Evolutionary conservation across 2,329 filamentous ascomycete genomes (phyloP), one percentile per base, ranked within the genome.

Genomic region (Thielaviopsis musarum): DNA sequence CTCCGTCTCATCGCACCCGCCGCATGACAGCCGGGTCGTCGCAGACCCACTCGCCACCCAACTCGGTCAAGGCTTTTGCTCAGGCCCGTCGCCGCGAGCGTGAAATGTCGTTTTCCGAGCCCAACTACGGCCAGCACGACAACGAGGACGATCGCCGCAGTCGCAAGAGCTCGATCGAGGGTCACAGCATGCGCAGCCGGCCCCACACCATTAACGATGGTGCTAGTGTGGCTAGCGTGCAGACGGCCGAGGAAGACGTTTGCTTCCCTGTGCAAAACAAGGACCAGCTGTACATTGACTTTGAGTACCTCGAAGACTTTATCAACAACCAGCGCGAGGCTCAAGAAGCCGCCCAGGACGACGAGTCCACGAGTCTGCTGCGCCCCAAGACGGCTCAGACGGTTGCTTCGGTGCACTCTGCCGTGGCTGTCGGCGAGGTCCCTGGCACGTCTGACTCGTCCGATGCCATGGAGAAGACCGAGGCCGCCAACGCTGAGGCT

Each of bases 21-120:
- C 77, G 80, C 60, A 75, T 78, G 60, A 79, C 79, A 56, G 73
- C 85, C 58, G 77, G 77, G 34, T 80, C 80, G 1, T 70, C 75
- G 53, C 80, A 88, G 59, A 89, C 88, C 0, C 75, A 81, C 1
- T 97, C 93, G 5, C 91, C 91, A 12, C 93, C 93, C 7, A 98
- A 96, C 70, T 98, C 93, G 0, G 90, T 98, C 57, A 95, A 97
- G 70, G 93, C 93, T 3, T 98, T 98, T 71, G 93, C 93, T 19
- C 88, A 93, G 67, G 88, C 88, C 59, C 85, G 89, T 56, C 87
- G 89, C 61, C 85, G 91, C 61, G 88, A 91, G 68, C 86, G 91
- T 52, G 88, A 83, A 62, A 69, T 77, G 67, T 83, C 77, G 22
- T 73, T 77, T 63, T 80, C 77, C 17, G 79, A 79, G 63, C 67